A percentile compares a stretch with the other conserved stretches of the same genome.
Evolutionary conservation across 495 filamentous ascomycete genomes (phyloP).

Genomic region (Tuber indicum): DNA sequence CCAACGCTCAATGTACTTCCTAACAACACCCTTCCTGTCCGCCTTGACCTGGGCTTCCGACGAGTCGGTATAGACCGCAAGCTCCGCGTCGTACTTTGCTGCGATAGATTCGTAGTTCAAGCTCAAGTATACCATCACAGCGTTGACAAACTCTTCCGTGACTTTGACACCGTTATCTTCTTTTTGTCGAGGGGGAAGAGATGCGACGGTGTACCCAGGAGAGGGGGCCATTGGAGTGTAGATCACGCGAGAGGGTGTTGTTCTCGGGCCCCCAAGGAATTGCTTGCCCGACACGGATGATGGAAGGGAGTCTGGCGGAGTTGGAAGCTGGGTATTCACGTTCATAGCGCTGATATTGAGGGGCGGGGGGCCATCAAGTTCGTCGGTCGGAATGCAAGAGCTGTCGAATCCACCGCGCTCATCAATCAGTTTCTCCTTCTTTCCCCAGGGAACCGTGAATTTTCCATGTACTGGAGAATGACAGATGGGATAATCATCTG

Average conservation of each 20-base stretch:
- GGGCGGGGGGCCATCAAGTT: slow-evolving; percentile 25
- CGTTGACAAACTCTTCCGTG: slow-evolving; percentile 33
- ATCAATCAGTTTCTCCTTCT: slow-evolving; percentile 16
- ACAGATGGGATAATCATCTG: slow-evolving; percentile 41
- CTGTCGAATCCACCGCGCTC: slow-evolving; percentile 16
- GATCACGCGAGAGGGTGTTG: slow-evolving; percentile 25
- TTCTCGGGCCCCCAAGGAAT: slow-evolving; percentile 20
- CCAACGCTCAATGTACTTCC: slow-evolving; percentile 39
- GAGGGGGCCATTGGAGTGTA: slow-evolving; percentile 36
- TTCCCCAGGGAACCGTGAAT: slow-evolving; percentile 29
- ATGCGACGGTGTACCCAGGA: slow-evolving; percentile 41
- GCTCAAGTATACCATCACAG: slow-evolving; percentile 40
- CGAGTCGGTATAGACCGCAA: slow-evolving; percentile 30
- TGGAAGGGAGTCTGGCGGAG: slow-evolving; percentile 34
- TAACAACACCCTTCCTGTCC: slow-evolving; percentile 33
- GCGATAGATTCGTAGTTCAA: slow-evolving; percentile 36
- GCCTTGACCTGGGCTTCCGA: slow-evolving; percentile 26
- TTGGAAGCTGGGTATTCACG: slow-evolving; percentile 31
- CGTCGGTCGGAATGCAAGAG: slow-evolving; percentile 30
- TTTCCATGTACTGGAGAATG: slow-evolving; percentile 34
- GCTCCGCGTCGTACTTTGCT: slow-evolving; percentile 38
- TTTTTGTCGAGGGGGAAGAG: slow-evolving; percentile 36
- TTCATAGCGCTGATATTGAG: slow-evolving; percentile 19
- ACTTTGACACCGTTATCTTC: slow-evolving; percentile 32
- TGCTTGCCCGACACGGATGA: slow-evolving; percentile 15